Conservation (phyloP, 148 eudicot genomes). For the Chenopodium formosanum region DNA sequence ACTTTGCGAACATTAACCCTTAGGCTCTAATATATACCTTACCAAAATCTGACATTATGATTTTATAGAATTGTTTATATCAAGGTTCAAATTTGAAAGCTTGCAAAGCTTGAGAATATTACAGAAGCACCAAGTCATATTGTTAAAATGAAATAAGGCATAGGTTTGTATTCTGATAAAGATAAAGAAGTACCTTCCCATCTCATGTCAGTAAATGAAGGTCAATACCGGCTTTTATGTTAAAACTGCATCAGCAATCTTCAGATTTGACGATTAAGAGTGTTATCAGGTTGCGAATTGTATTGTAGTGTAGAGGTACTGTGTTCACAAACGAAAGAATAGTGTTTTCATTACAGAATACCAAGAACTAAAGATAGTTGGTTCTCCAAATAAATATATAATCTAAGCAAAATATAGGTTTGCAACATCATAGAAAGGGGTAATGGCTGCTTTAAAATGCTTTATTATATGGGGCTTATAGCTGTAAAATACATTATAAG, state of each 20-base stretch:
- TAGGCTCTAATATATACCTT: not conserved
- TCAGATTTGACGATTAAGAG: not conserved
- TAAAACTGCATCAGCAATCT: not conserved
- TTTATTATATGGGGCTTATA: too few species aligned
- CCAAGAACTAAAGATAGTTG: not conserved
- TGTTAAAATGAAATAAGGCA: not conserved
- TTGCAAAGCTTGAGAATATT: not conserved
- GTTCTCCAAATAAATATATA: too few species aligned
- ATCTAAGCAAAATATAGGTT: not conserved
- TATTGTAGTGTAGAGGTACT: not conserved
- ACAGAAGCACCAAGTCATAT: not conserved
- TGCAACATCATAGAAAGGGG: not conserved
- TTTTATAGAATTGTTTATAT: not conserved
- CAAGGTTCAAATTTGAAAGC: not conserved
- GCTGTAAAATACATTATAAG: too few species aligned
- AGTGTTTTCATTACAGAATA: not conserved
- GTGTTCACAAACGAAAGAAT: not conserved
- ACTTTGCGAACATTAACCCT: not conserved
- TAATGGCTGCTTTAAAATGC: not conserved
- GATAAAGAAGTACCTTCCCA: not conserved
- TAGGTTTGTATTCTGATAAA: not conserved
- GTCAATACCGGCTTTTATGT: not conserved
- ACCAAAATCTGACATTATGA: not conserved
- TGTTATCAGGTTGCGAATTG: not conserved
- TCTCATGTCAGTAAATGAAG: not conserved